Evolutionary conservation across 176 grass and related monocot genomes (phyloP).

Genomic region (Aegilops sharonensis): DNA sequence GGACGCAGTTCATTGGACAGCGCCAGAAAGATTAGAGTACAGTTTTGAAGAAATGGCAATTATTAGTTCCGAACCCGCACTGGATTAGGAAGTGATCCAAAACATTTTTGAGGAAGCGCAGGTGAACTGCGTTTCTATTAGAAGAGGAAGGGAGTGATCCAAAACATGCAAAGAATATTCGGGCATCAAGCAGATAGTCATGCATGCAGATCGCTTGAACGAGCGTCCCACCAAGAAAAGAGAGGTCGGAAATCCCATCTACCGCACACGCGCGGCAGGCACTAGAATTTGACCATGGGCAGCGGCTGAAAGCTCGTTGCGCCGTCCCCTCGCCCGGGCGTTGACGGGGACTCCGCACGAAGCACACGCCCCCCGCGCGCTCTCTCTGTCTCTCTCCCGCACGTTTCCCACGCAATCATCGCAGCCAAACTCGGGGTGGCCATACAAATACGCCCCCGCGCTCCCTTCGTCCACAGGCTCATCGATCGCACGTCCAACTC

Average conservation of each 20-base stretch:
- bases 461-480: background rate
- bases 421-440: background rate
- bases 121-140: too few relatives aligned
- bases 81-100: background rate
- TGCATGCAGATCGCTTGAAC: background rate
- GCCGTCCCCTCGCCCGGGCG: slow-evolving; percentile 3
- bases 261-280: background rate
- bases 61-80: too few relatives aligned
- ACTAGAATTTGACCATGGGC: slow-evolving; percentile 14
- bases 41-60: too few relatives aligned
- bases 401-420: background rate
- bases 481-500: background rate
- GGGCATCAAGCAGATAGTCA: background rate
- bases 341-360: background rate
- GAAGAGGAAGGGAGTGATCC: too few relatives aligned
- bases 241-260: background rate
- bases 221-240: background rate
- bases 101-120: background rate
- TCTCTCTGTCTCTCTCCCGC: background rate
- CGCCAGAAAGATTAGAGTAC: too few relatives aligned
- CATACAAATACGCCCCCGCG: background rate
- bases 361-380: background rate
- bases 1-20: too few relatives aligned
- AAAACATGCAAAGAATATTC: background rate
- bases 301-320: slow-evolving; percentile 11